Percentiles rank a stretch among this genome's conserved stretches.
Evolutionary conservation across 2,329 filamentous ascomycete genomes (phyloP).

Genomic region (Didymella segeticola): DNA sequence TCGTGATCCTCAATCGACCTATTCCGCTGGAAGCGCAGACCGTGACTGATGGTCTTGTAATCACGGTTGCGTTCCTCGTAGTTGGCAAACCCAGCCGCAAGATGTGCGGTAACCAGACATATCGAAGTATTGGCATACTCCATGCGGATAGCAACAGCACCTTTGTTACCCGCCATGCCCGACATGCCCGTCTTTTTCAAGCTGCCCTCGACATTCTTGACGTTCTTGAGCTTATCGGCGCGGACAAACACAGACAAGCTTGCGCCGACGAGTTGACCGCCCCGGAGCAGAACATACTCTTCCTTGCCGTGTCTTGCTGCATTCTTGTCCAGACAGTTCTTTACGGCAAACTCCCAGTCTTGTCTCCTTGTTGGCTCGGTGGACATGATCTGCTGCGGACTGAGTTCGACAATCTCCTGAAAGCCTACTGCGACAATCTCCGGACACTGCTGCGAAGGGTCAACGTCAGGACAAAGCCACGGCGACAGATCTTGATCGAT

Average conservation of each 20-base stretch:
- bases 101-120: conserved; percentile 94
- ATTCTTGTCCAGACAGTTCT: conserved; percentile 75
- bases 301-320: conserved; percentile 70
- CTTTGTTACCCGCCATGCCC: conserved; percentile 97
- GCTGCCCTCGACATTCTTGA: conserved; percentile 96
- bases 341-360: conserved; percentile 85
- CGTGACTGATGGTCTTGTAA: conserved; percentile 86
- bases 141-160: conserved; percentile 93
- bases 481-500: conserved; percentile 79
- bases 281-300: conserved; percentile 86
- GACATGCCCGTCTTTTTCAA: conserved; percentile 96
- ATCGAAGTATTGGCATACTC: conserved; percentile 92
- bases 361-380: conserved; percentile 88
- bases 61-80: conserved; percentile 96
- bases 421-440: conserved; percentile 92
- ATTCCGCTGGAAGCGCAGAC: conserved; percentile 89
- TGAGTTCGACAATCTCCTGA: conserved; percentile 97
- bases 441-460: conserved; percentile 67
- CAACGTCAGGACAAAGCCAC: conserved; percentile 79
- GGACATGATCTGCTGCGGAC: conserved; percentile 98
- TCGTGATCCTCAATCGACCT: conserved; percentile 90
- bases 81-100: conserved; percentile 94
- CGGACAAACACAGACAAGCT: conserved; percentile 92
- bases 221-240: conserved; percentile 74
- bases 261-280: conserved; percentile 92